Evolutionary conservation across 192 early-diverging fungal species (phyloP).

Genomic region (Coemansia sp.): DNA sequence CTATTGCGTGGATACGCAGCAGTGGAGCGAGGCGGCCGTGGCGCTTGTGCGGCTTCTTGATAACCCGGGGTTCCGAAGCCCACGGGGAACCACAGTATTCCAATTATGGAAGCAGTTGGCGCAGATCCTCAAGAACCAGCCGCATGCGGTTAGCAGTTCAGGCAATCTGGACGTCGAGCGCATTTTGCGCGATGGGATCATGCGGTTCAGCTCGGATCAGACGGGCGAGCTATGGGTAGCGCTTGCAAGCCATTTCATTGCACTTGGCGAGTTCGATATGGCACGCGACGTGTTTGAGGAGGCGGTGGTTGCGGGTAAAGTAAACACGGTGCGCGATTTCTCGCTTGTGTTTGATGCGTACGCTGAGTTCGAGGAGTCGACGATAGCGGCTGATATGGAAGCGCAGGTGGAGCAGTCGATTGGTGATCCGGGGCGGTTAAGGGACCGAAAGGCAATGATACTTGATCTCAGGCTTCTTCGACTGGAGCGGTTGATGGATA

Average conservation of each 20-base stretch:
- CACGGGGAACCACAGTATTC: conserved; percentile 31
- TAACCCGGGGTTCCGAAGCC: conserved; percentile 12
- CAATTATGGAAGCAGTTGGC: conserved; percentile 87
- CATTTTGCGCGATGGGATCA: conserved; percentile 84
- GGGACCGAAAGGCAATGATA: conserved; percentile 38
- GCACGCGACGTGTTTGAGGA: conserved; percentile 96
- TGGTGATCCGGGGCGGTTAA: conserved; percentile 20
- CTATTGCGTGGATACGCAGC: conserved; percentile 64
- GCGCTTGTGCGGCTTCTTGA: conserved; percentile 75
- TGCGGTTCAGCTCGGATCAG: conserved; percentile 60
- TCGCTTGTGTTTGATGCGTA: conserved; percentile 96
- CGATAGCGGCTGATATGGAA: conserved; percentile 77
- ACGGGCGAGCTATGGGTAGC: conserved; percentile 88
- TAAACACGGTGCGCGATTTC: conserved; percentile 89
- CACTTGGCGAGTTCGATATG: conserved; percentile 75
- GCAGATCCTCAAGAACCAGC: conserved; percentile 75
- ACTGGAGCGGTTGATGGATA: conserved; percentile 90
- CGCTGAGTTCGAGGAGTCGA: conserved; percentile 85
- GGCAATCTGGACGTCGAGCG: conserved; percentile 74
- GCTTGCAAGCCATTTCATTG: conserved; percentile 81
- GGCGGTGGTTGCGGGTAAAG: conserved; percentile 64
- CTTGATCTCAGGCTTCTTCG: conserved; percentile 84
- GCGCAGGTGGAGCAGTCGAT: conserved; percentile 52
- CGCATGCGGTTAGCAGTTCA: conserved; percentile 44
- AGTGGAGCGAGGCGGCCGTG: conserved; percentile 78